Evolutionary conservation across 768 basidiomycete genomes (phyloP).

Genomic region (Leccinum variicolor): DNA sequence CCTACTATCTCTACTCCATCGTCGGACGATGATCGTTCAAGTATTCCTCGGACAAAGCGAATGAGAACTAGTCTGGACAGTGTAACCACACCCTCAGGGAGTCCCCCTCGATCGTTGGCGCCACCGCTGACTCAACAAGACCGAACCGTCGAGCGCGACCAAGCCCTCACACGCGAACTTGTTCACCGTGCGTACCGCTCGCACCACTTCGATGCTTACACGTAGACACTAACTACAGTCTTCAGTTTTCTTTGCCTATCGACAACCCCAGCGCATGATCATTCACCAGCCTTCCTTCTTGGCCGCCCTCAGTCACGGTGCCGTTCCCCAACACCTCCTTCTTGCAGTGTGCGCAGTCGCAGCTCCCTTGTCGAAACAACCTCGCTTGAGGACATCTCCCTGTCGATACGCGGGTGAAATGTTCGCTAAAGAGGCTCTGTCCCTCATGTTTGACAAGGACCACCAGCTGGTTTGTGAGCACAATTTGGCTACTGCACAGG

Average conservation of each 20-base stretch:
- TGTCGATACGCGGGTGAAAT: slow-evolving; percentile 52
- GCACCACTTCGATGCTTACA: not conserved
- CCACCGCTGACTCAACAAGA: slow-evolving; percentile 36
- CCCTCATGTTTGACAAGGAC: slow-evolving; percentile 68
- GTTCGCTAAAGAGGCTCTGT: slow-evolving; percentile 57
- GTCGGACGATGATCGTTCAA: slow-evolving; percentile 40
- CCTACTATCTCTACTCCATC: slow-evolving; percentile 15
- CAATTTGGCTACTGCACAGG: slow-evolving; percentile 71
- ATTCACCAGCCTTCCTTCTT: slow-evolving; percentile 80
- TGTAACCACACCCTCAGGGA: slow-evolving; percentile 32
- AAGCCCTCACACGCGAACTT: slow-evolving; percentile 64
- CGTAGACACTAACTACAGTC: slow-evolving; percentile 1
- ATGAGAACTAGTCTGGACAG: slow-evolving; percentile 41
- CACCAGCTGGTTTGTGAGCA: slow-evolving; percentile 58
- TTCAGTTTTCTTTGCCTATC: slow-evolving; percentile 78
- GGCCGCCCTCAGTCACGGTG: slow-evolving; percentile 58
- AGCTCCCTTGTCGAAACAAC: slow-evolving; percentile 69
- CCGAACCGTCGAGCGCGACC: slow-evolving; percentile 51
- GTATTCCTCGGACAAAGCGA: slow-evolving; percentile 48
- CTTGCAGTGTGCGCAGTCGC: slow-evolving; percentile 76
- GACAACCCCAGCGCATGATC: slow-evolving; percentile 71
- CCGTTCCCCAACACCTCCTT: slow-evolving; percentile 67
- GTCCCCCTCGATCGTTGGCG: slow-evolving; percentile 33
- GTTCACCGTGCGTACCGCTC: slow-evolving; percentile 56
- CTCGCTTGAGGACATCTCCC: slow-evolving; percentile 53